Percentiles rank a stretch among this genome's conserved stretches.
These are phyloP conservation scores for Gossypium longicalyx DNA, from an alignment of 345 rosid species.

Conservation along the genomic window DNA sequence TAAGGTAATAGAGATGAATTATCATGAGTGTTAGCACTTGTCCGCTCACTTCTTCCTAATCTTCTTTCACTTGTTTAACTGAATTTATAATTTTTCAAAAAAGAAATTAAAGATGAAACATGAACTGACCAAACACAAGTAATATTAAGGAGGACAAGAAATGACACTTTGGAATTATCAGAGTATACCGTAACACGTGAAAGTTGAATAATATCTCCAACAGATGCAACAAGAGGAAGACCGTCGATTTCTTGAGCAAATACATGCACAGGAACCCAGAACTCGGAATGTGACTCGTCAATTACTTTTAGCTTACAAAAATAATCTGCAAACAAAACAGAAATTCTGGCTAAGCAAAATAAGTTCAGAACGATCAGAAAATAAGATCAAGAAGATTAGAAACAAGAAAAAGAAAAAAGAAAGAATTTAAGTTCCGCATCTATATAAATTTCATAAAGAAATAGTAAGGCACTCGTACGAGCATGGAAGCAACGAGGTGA, in stretches of 20 bases:
- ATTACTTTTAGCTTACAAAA: slow-evolving; percentile 42
- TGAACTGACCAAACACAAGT: background rate
- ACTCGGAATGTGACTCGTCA: slow-evolving; percentile 44
- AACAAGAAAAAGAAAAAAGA: background rate
- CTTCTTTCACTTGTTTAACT: no score
- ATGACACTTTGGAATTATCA: background rate
- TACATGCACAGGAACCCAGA: slow-evolving; percentile 43
- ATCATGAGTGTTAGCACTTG: background rate
- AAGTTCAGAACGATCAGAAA: background rate
- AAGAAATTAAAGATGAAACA: background rate
- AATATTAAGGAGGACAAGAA: background rate
- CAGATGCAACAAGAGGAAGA: slow-evolving; percentile 49
- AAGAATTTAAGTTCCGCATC: background rate
- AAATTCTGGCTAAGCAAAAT: background rate
- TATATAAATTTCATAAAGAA: background rate
- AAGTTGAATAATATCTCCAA: slow-evolving; percentile 59
- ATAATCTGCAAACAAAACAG: slow-evolving; percentile 43
- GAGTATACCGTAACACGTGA: slow-evolving; percentile 49
- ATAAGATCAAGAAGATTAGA: slow-evolving; percentile 31
- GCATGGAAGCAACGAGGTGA: no score
- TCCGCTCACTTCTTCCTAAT: no score
- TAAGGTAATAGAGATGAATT: background rate
- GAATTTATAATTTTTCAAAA: background rate
- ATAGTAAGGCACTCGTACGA: background rate
- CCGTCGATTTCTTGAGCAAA: slow-evolving; percentile 29